Percentiles rank a stretch among this genome's conserved stretches.
Evolutionary conservation across 768 basidiomycete genomes (phyloP).

Genomic region (Russula virescens): DNA sequence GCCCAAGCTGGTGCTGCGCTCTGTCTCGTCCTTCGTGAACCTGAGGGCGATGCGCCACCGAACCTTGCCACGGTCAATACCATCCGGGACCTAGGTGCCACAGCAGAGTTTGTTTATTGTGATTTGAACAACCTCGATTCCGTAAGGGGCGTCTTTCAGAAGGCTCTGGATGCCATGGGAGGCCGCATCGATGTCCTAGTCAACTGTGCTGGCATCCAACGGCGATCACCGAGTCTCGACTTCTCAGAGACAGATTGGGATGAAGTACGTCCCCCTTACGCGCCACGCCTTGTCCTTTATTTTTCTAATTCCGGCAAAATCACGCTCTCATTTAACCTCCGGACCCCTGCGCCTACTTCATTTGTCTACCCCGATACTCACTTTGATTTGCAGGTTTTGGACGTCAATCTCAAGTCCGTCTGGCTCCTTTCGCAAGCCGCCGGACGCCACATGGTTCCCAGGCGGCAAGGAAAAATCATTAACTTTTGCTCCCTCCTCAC

Average conservation of each 20-base stretch:
- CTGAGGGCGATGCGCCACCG: constrained; percentile 32
- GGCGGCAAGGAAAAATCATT: constrained; percentile 64
- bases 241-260: constrained; percentile 68
- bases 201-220: constrained; percentile 63
- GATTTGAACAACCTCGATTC: constrained; percentile 48
- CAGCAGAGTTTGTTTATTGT: constrained; percentile 44
- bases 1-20: constrained; percentile 50
- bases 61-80: constrained; percentile 35
- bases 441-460: constrained; percentile 84
- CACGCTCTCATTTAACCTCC: constrained; percentile 12
- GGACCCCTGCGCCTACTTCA: constrained; percentile 15
- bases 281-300: constrained; percentile 7
- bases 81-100: constrained; percentile 35
- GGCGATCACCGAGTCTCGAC: constrained; percentile 54
- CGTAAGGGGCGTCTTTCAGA: constrained; percentile 45
- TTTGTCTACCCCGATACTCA: constrained; percentile 8
- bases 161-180: constrained; percentile 45
- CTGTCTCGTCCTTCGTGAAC: constrained; percentile 44
- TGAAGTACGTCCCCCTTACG: constrained; percentile 44
- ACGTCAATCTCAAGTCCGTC: constrained; percentile 82
- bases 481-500: constrained; percentile 42
- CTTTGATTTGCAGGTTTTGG: constrained; percentile 53
- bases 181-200: constrained; percentile 56
- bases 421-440: constrained; percentile 83
- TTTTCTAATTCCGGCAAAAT: constrained; percentile 9